Base-by-base conservation (phyloP, 164 flowering plant genomes). In the Platanus orientalis region DNA sequence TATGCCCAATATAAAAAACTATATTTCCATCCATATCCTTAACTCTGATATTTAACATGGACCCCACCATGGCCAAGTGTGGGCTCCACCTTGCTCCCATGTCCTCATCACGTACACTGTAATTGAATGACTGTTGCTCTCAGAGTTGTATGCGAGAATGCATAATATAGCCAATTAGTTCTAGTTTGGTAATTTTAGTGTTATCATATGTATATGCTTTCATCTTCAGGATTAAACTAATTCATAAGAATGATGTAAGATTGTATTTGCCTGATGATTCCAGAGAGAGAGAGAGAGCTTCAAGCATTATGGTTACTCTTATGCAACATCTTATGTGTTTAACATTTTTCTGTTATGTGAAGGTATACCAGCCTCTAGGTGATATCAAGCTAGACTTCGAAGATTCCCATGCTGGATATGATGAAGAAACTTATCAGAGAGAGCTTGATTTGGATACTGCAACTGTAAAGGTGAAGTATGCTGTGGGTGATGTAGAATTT, bases 301-400 rank as follows among this genome's bases (percentile, higher is more conserved):
- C 25, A 52, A 50, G 30, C 28, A 7, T 23, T 14, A 36, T 36
- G 42, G 42, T 24, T 62, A 28, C 30, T 21, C 5, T 55, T 44
- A 20, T 51, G 17, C 32, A 28, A 23, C 19, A 6, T 50, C 27
- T 47, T 19, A 23, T 23, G 19, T 30, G 5, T n/a, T n/a, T n/a
- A 42, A 55, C 50, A 30, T 36, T 65, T 68, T 56, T 27, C 13
- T 70, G 23, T 70, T 48, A 42, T 79, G 40, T 83, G 77, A 70
- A 91, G 97, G 93, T 82, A 61, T 91, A 94, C 76, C 95, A 94
- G 78, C 92, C 79, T 75, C 77, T 94, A 32, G 98, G 98, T 23
- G 92, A 91, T 65, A 76, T 94, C 65, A 86, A 78, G 67, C 69
- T 94, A 52, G 98, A 89, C 7, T 89, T 94, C 76, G 88, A 84